Evolutionary conservation across 176 grass and related monocot species (phyloP), one percentile per base, ranked within the genome.

Genomic region (Cenchrus purpureus): DNA sequence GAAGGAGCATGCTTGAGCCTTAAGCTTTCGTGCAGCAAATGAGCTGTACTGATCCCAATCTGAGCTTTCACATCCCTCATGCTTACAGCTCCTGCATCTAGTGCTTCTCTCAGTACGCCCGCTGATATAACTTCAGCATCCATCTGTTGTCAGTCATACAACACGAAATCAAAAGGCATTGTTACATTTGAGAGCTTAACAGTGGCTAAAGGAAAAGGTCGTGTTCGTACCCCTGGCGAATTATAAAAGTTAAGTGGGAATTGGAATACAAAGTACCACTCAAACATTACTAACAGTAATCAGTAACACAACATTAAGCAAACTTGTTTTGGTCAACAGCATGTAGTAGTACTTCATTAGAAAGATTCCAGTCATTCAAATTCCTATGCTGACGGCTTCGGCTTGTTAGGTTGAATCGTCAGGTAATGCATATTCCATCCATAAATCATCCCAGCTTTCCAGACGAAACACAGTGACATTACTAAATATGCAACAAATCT

Each of bases 51-150:
- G 15, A 78, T 55, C 60, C 93, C 93, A 68, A 95, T 92, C 82
- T 90, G 86, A 76, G 74, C 71, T 79, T 92, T 91, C 49, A 98
- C 87, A 75, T 98, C 95, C 54, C 82, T 79, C 73, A 93, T 90
- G 74, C 79, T 92, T 91, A 98, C 74, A 19, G 88, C 82, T 70
- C 93, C 93, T 50, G 87, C 77, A 83, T 95, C 89, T 71, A 98
- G 74, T 54, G 91, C 91, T 90, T 98, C 90, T 77, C 93, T 90
- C 46, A 98, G 80, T 91, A 98, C 83, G 56, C 93, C 91, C 0
- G 96, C 91, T 11, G 96, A 98, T 90, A 98, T 98, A 62, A 98
- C 89, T 91, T 98, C 96, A 17, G 93, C 93, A 75, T 98, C 96
- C 96, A 98, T 98, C 96, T 98, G 86, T 68, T 46, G 20, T 63